These are phyloP conservation scores for Melastoma malabathricum DNA, from an alignment of 345 rosid species.

Conservation along the genomic window DNA sequence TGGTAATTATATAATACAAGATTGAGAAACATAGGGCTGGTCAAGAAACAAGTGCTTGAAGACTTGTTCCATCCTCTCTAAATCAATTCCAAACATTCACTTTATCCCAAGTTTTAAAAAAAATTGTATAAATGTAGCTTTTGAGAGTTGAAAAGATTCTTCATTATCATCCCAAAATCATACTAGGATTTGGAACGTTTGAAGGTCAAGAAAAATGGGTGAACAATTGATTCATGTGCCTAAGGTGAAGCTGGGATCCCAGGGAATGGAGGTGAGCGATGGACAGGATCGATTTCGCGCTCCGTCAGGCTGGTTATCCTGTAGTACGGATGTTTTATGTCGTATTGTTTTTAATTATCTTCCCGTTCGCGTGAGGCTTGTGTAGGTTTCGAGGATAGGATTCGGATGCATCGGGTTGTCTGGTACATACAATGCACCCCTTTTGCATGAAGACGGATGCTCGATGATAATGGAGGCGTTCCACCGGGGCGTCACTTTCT, in stretches of 20 bases:
- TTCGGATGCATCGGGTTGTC: conserved; percentile 43
- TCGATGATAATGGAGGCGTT: conserved; percentile 24
- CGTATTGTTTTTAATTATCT: background rate
- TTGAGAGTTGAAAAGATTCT: no score
- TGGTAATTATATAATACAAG: no score
- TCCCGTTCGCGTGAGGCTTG: no score
- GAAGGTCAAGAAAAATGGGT: conserved; percentile 14
- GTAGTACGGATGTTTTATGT: background rate
- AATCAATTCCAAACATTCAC: no score
- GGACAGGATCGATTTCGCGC: background rate
- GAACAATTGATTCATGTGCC: conserved; percentile 10
- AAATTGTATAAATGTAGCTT: no score
- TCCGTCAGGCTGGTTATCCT: background rate
- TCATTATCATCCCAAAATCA: no score
- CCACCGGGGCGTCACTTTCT: conserved; percentile 31
- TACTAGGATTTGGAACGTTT: no score
- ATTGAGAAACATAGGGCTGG: no score
- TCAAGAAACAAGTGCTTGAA: no score
- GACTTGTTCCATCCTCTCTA: no score
- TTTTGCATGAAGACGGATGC: conserved; percentile 36
- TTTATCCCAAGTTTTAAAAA: no score
- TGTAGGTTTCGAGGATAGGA: conserved; percentile 34
- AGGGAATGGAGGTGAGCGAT: conserved; percentile 35
- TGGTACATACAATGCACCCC: conserved; percentile 22
- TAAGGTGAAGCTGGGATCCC: conserved; percentile 27